These are phyloP conservation scores for Annona squamosa DNA, from an alignment of 164 flowering plant species.

Conservation along the genomic window DNA sequence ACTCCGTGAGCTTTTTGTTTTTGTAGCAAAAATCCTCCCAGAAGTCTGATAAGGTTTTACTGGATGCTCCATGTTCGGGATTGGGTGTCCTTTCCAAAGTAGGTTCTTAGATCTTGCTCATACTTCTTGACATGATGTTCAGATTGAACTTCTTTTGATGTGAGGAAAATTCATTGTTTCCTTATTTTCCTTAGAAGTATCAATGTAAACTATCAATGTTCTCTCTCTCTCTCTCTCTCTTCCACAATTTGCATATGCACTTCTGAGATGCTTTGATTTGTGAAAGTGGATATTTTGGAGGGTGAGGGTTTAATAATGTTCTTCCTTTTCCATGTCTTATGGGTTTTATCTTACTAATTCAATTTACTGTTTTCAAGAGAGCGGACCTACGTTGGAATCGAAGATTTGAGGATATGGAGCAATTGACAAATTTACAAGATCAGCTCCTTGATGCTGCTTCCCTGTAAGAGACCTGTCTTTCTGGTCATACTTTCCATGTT, in stretches of 20 bases:
- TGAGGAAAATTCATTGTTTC: not conserved
- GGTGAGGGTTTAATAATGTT: not conserved
- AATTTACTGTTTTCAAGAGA: conserved; percentile 36
- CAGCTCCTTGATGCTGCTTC: conserved; percentile 86
- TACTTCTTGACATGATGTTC: not conserved
- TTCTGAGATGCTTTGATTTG: not conserved
- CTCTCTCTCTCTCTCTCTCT: too few species aligned
- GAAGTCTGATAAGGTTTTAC: conserved; percentile 68
- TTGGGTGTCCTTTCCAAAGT: conserved; percentile 96
- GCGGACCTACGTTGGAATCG: conserved; percentile 94
- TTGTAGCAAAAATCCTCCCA: conserved; percentile 35
- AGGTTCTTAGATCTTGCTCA: not conserved
- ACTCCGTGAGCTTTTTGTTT: not conserved
- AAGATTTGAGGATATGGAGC: conserved; percentile 69
- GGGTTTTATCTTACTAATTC: not conserved
- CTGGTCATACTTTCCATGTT: not conserved
- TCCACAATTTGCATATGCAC: not conserved
- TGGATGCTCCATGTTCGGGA: conserved; percentile 95
- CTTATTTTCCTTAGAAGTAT: too few species aligned
- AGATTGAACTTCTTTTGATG: not conserved
- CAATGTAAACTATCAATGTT: too few species aligned
- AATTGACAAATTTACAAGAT: conserved; percentile 68
- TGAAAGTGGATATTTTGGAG: not conserved
- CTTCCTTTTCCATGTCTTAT: not conserved
- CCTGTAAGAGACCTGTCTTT: conserved; percentile 30